Evolutionary conservation across 164 flowering plant genomes (phyloP).

Genomic region (Vitis rupestris): DNA sequence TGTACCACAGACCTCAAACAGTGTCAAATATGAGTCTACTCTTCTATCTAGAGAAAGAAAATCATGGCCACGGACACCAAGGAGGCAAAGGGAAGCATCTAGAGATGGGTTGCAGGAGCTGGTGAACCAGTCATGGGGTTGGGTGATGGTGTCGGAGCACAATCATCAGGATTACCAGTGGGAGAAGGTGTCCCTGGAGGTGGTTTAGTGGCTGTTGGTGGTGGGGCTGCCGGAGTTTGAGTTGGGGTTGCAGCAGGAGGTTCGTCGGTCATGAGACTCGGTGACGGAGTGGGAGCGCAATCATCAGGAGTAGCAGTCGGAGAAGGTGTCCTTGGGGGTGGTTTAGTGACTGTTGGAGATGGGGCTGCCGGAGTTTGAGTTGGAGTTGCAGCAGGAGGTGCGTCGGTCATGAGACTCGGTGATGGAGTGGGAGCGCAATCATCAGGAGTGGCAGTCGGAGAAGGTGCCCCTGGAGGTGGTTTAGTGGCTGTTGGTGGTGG

Average conservation of each 20-base stretch:
- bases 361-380: neutral
- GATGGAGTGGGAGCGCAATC: too few relatives aligned
- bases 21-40: too few relatives aligned
- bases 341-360: neutral
- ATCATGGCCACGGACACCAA: conserved; percentile 1
- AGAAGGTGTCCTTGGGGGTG: too few relatives aligned
- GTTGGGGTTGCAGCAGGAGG: neutral
- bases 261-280: too few relatives aligned
- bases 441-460: conserved; percentile 6
- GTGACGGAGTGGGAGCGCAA: too few relatives aligned
- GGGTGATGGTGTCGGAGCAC: neutral
- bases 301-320: neutral
- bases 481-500: neutral
- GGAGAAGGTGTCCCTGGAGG: too few relatives aligned
- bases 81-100: conserved; percentile 2
- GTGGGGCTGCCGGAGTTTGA: conserved; percentile 6
- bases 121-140: neutral
- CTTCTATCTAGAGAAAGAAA: conserved; percentile 5
- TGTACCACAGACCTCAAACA: neutral
- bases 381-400: too few relatives aligned
- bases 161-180: neutral
- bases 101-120: neutral
- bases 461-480: neutral
- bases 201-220: neutral
- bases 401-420: too few relatives aligned